Evolutionary conservation across 371 early-diverging fungal species (phyloP), one percentile per base, ranked within the genome.

Genomic region (Phascolomyces articulosus): DNA sequence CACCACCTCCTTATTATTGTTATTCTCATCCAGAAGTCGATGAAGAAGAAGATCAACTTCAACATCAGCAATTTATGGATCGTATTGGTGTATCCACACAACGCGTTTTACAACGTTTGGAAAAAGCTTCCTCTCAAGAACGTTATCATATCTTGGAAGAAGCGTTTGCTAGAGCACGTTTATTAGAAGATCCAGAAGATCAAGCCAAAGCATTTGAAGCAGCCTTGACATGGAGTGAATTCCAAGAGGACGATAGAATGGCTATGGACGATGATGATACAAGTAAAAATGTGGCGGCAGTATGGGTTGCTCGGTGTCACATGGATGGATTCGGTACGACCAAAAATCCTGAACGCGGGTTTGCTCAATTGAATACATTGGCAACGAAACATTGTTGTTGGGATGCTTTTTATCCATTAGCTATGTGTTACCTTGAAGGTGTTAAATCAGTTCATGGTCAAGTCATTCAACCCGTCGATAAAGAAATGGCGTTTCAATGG

Each of bases 401-500:
- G 71, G 72, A 83, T 55, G 75, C 83, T 23, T 80, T 64, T 48
- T 77, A 73, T 49, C 75, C 73, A 24, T 59, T 83, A 10, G 83
- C 72, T 10, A 66, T 70, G 49, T 79, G 78, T 40, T 83, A 74
- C 47, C 67, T 68, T 31, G 65, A 75, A 21, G 82, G 82, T 29
- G 67, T 78, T 11, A 60, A 64, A 15, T 57, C 26, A 10, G 56
- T 73, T 29, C 85, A 82, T 8, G 74, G 79, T 15, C 57, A 62
- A 28, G 29, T 49, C 20, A 40, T 66, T 18, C 78, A 78, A 11
- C 74, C 79, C 3, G 68, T 77, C 44, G 77, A 92, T 65, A 79
- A 81, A 29, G 41, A 58, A 23, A 55, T 73, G 23, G 93, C 94
- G 0, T 81, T 85, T 3, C 58, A 64, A 9, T 90, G 91, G 87